Conservation (phyloP, 1,139 yeast species). For the Lodderomyces theae region DNA sequence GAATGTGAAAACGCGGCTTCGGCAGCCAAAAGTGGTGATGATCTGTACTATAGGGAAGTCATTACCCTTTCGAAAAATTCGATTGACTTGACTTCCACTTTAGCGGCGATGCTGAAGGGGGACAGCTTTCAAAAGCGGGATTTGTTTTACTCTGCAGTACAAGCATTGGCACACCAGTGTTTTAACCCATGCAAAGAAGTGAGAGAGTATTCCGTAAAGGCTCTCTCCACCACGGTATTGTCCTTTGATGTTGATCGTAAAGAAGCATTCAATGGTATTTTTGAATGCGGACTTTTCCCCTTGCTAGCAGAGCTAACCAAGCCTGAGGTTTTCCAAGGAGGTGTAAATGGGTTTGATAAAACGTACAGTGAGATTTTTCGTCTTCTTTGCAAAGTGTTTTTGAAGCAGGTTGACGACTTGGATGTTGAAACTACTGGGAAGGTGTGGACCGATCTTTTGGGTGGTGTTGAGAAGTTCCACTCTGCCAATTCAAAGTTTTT, state of each 20-base stretch:
- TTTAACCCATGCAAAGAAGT: slow-evolving; percentile 82
- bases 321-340: slow-evolving; percentile 66
- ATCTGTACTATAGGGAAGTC: slow-evolving; percentile 47
- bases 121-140: slow-evolving; percentile 29
- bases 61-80: slow-evolving; percentile 61
- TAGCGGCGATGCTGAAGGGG: slow-evolving; percentile 32
- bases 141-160: slow-evolving; percentile 59
- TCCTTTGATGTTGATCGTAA: slow-evolving; percentile 23
- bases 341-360: slow-evolving; percentile 57
- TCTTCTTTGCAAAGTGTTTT: slow-evolving; percentile 67
- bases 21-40: slow-evolving; percentile 18
- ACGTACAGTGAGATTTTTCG: slow-evolving; percentile 69
- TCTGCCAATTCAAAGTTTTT: slow-evolving; percentile 24
- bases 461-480: slow-evolving; percentile 29
- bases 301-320: slow-evolving; percentile 64
- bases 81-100: slow-evolving; percentile 54
- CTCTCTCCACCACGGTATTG: slow-evolving; percentile 49
- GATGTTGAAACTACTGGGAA: slow-evolving; percentile 22
- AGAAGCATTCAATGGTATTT: slow-evolving; percentile 52
- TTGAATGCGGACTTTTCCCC: slow-evolving; percentile 75
- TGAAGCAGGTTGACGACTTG: slow-evolving; percentile 43
- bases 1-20: slow-evolving; percentile 55
- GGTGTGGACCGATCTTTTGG: slow-evolving; percentile 39
- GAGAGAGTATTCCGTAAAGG: slow-evolving; percentile 58
- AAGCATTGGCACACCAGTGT: slow-evolving; percentile 85